Evolutionary conservation across 2,329 filamentous ascomycete genomes (phyloP).

Genomic region (Huntiella abstrusa): DNA sequence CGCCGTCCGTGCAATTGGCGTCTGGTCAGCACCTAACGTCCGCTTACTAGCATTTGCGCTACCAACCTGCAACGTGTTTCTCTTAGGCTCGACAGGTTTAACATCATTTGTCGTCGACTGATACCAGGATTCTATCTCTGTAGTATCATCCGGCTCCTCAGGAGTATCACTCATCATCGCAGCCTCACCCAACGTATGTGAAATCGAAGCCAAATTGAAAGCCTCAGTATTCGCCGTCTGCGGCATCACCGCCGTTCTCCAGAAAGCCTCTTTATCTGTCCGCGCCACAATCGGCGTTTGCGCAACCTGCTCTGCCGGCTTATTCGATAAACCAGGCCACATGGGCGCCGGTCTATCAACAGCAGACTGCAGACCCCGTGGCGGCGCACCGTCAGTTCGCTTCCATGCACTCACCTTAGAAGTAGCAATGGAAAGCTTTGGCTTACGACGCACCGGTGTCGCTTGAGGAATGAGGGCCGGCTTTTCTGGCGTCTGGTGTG

Average conservation of each 20-base stretch:
- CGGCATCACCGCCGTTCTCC: constrained; percentile 7
- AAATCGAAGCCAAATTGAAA: constrained; percentile 10
- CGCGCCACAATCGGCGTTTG: not conserved
- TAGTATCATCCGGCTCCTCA: not conserved
- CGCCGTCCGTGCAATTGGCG: not conserved
- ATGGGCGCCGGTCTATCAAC: constrained; percentile 6
- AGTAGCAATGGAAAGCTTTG: constrained; percentile 9
- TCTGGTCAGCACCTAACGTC: not conserved
- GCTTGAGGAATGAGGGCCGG: not conserved
- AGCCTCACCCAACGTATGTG: constrained; percentile 7
- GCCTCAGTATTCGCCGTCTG: constrained; percentile 11
- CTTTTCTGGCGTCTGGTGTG: not conserved
- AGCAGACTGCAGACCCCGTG: constrained; percentile 3
- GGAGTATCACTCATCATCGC: constrained; percentile 7
- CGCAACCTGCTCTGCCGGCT: not conserved
- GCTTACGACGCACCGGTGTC: not conserved
- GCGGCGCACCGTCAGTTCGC: constrained; percentile 1
- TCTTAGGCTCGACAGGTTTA: not conserved
- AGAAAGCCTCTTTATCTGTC: constrained; percentile 8
- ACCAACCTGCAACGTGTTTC: not conserved
- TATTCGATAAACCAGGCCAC: constrained; percentile 1
- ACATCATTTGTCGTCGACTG: not conserved
- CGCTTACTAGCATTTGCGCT: not conserved
- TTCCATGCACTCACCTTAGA: constrained; percentile 6
- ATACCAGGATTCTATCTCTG: constrained; percentile 8